Base-by-base conservation (phyloP, 2,329 filamentous ascomycete species). In the Paracoccidioides lutzii region DNA sequence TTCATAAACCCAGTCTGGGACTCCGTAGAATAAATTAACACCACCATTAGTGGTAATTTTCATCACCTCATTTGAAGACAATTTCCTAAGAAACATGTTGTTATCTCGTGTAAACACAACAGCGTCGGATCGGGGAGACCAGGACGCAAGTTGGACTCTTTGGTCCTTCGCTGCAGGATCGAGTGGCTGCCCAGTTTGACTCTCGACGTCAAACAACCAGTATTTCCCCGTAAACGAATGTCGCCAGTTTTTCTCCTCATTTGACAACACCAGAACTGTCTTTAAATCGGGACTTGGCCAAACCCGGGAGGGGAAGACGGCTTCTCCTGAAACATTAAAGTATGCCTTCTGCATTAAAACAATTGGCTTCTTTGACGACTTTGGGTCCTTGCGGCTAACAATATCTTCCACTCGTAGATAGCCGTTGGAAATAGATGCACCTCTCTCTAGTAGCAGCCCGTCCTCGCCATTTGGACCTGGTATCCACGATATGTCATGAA, bases 1-100 rank as follows among this genome's bases (percentile, higher is more conserved):
- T 66, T 94, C 88, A 65, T 95, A 95, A 0, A 97, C 93, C 93
- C 93, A 98, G 69, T 98, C 94, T 0, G 93, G 93, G 22, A 96
- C 82, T 15, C 93, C 93, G 64, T 98, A 96, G 71, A 98, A 98
- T 58, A 93, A 82, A 63, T 97, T 83, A 0, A 83, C 76, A 0
- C 91, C 88, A 10, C 94, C 93, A 66, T 98, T 91, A 54, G 77
- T 82, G 1, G 93, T 97, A 63, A 98, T 85, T 59, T 85, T 82
- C 4, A 79, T 77, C 4, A 88, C 79, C 14, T 78, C 72, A 22
- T 81, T 74, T 3, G 78, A 80, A 10, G 78, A 73, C 35, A 88
- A 64, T 54, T 82, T 82, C 53, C 93, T 84, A 46, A 97, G 73
- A 67, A 83, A 97, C 64, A 98, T 75, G 69, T 98, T 95, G 73